Percentiles rank a stretch among this genome's conserved stretches.
Evolutionary conservation across 441 rosid genomes (phyloP).

Genomic region (Erodium texanum): DNA sequence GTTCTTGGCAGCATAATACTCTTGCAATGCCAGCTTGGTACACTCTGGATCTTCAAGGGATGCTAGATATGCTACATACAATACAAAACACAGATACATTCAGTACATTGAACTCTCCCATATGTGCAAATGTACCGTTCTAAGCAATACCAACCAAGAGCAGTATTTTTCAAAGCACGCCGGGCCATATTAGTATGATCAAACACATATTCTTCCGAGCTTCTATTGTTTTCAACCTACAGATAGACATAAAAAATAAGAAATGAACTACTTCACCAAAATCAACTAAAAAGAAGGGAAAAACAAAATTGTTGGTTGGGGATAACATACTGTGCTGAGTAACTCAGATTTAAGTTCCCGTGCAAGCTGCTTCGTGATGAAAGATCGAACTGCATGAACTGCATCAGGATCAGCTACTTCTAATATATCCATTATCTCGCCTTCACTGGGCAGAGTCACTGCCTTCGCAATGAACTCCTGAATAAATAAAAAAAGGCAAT

Average conservation of each 20-base stretch:
- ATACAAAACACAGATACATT: conserved; percentile 9
- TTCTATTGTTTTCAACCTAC: conserved; percentile 70
- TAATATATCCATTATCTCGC: conserved; percentile 98
- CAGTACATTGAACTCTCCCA: conserved; percentile 6
- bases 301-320: too few relatives aligned
- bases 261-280: conserved; percentile 9
- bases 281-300: conserved; percentile 8
- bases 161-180: conserved; percentile 74
- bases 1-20: conserved; percentile 75
- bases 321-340: conserved; percentile 49
- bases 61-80: conserved; percentile 61
- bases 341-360: conserved; percentile 71
- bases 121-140: conserved; percentile 6
- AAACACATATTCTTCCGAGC: conserved; percentile 62
- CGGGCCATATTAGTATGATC: conserved; percentile 78
- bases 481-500: conserved; percentile 14
- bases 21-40: conserved; percentile 44
- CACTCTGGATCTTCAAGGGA: conserved; percentile 60
- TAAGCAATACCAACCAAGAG: conserved; percentile 54
- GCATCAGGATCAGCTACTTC: conserved; percentile 94
- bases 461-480: conserved; percentile 94
- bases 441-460: conserved; percentile 83
- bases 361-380: conserved; percentile 82
- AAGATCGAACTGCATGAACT: conserved; percentile 78
- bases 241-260: conserved; percentile 6